Evolutionary conservation across 257 asterid genomes (phyloP), one percentile per base, ranked within the genome.

Genomic region (Plantago ovata): DNA sequence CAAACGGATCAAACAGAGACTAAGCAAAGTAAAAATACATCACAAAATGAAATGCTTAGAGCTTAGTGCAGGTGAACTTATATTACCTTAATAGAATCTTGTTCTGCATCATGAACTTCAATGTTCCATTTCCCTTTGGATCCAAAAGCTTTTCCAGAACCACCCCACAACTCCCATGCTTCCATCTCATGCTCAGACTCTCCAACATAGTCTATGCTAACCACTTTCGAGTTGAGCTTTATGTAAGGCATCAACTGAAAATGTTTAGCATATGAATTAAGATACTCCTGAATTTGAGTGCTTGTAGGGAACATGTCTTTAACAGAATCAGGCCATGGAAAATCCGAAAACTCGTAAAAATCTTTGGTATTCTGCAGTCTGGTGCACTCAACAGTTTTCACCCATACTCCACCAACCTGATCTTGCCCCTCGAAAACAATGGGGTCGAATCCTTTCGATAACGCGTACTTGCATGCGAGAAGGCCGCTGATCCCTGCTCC

Each of bases 401-500:
- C 68, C 94, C 94, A 81, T 1, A 84, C 51, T 2, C 94, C 94
- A 1, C 89, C 89, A 3, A 81, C 61, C 13, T 40, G 16, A 1
- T 56, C 49, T 11, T 77, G 54, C 3, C 71, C 81, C 28, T 84
- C 94, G 42, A 81, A 84, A 0, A 84, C 84, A 0, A 69, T 21
- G 1, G 89, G 88, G 5, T 15, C 40, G 6, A 76, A 71, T 1
- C 95, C 95, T 14, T 64, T 71, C 14, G 77, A 66, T 19, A 67
- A 39, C 23, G 76, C 51, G 58, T 82, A 78, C 61, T 80, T 85
- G 48, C 91, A 82, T 57, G 91, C 95, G 0, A 85, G 82, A 62
- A 85, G 82, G 14, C 95, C 95, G 12, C 84, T 74, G 16, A 80
- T 64, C 69, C 95, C 95, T 13, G 81, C 91, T 28, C 95, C 95